Conservation (phyloP, 768 basidiomycete genomes). For the Auriscalpium orientale region DNA sequence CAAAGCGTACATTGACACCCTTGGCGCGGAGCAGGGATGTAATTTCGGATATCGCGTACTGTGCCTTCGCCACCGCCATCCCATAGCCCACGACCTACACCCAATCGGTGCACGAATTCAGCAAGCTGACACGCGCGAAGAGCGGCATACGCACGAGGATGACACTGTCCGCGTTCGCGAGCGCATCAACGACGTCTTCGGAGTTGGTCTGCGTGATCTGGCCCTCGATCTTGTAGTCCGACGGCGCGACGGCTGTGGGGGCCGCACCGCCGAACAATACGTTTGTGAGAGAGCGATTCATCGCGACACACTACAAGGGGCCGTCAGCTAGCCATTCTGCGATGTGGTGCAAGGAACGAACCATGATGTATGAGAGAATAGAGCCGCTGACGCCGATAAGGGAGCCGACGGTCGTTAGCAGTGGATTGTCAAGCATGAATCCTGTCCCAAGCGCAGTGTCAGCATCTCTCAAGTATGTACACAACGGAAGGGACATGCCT, state of each 20-base stretch:
- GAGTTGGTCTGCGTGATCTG: constrained; percentile 68
- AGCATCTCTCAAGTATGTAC: background rate
- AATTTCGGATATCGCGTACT: constrained; percentile 70
- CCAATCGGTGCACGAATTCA: too few relatives aligned
- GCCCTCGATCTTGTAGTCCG: constrained; percentile 72
- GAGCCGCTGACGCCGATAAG: constrained; percentile 87
- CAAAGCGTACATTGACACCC: constrained; percentile 76
- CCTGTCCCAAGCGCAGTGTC: background rate
- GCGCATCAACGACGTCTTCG: constrained; percentile 74
- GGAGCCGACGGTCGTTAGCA: constrained; percentile 77
- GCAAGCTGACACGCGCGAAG: too few relatives aligned
- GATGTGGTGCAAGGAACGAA: constrained; percentile 24
- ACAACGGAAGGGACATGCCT: constrained; percentile 31
- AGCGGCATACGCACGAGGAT: constrained; percentile 46
- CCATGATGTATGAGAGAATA: constrained; percentile 91
- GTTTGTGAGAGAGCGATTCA: constrained; percentile 82
- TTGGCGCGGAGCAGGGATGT: constrained; percentile 63
- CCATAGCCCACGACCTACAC: constrained; percentile 78
- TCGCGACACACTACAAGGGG: constrained; percentile 67
- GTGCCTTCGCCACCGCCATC: constrained; percentile 90
- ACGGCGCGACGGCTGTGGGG: constrained; percentile 42
- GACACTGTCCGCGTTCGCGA: constrained; percentile 75
- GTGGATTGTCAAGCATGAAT: constrained; percentile 84
- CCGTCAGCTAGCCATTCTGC: constrained; percentile 1
- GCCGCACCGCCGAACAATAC: constrained; percentile 86